Evolutionary conservation across 1,284 basidiomycete genomes (phyloP), one percentile per base, ranked within the genome.

Genomic region (Lentinula novae-zelandiae): DNA sequence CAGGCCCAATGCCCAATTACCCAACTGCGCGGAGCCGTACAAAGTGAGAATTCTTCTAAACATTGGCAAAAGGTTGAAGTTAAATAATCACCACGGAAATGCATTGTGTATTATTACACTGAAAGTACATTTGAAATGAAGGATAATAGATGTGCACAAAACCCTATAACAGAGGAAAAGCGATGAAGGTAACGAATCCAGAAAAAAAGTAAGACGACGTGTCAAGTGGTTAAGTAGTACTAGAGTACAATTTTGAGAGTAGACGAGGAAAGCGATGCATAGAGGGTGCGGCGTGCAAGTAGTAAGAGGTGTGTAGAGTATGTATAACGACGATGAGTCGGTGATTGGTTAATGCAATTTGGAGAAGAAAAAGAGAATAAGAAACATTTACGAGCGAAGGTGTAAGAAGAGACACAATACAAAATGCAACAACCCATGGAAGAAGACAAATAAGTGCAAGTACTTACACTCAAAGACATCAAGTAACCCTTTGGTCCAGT

Each of bases 371-470:
- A 39, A 40, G 17, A 20, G 12, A 40, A 10, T 10, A 40, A 44
- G 20, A 58, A 42, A 40, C 27, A 27, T 52, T 58, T 58, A 58
- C 51, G 22, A 31, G 15, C 15, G 44, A 42, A 15, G 13, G 36
- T 8, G 46, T 20, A 50, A 38, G 42, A 33, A 33, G 31, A 33
- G 2, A 49, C 51, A 58, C 2, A 51, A 48, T 58, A 52, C 57
- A 58, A 27, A 33, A 58, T 58, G 57, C 57, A 40, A 51, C 34
- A 50, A 51, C 46, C 57, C 48, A 58, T 20, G 51, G 49, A 4
- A 58, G 31, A 50, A 50, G 17, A n/a, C 20, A 50, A 31, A 31
- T 5, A 15, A 49, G 27, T 27, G 27, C 27, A 27, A 27, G 27
- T 15, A 34, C 13, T 31, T 31, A 34, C 49, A 50, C 22, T 49